Base-by-base conservation (phyloP, 768 basidiomycete genomes). In the Rossbeevera mucosa region DNA sequence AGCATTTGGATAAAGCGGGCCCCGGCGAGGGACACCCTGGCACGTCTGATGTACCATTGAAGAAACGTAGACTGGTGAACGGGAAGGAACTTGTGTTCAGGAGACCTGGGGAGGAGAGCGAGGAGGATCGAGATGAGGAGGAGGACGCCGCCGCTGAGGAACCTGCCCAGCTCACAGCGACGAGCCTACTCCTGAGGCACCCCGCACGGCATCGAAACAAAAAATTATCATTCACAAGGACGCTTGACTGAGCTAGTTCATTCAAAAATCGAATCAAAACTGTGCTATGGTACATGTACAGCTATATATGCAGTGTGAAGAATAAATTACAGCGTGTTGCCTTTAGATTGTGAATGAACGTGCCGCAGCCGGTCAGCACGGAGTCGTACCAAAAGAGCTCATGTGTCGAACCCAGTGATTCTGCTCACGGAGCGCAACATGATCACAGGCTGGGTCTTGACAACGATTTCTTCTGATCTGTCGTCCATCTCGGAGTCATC, bases 21-120 rank as follows among this genome's bases (percentile, higher is more conserved):
- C 61, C 64, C 44, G 65, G 53, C n/a, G 64, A 62, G 40, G 56
- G 55, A 13, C 57, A 62, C 16, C 57, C 55, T 44, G 57, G 58
- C 44, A 57, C 64, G 9, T 51, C 60, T 13, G 73, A 74, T 28
- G 73, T 69, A 12, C 83, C 83, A 1, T 60, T 85, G 45, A 93
- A 92, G 76, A 94, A 91, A 68, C 72, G 91, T 52, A 78, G 92
- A 57, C 70, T 95, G 26, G 83, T 94, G 0, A 88, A 82, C 52
- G 91, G 88, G 53, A 80, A 81, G 60, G 89, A 84, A 61, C 68
- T 94, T 16, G 71, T 77, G 30, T 83, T 84, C 64, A 73, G 70
- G 58, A 65, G 67, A 57, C 79, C 79, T 8, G 81, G 77, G 7
- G 80, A 81, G 51, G 79, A 76, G 50, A 72, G 71, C 44, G 80